A percentile compares a stretch with the other conserved stretches of the same genome.
These are phyloP conservation scores for Gloeopeniophorella convolvens DNA, from an alignment of 768 basidiomycete species.

Conservation along the genomic window DNA sequence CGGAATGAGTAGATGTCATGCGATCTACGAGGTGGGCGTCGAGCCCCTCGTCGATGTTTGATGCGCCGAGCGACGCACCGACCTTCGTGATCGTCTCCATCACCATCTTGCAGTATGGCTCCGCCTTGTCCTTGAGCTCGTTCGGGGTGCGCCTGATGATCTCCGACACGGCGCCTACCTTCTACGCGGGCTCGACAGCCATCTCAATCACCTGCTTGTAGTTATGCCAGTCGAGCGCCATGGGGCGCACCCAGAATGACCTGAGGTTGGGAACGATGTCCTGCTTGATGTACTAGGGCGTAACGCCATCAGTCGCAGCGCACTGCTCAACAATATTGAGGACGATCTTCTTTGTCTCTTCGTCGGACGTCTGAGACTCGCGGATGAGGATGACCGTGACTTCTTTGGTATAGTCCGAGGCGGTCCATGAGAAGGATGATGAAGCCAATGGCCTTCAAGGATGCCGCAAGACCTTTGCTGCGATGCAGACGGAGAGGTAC, in stretches of 20 bases:
- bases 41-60: conserved; percentile 93
- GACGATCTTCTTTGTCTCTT: conserved; percentile 99
- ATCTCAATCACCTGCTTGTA: conserved; percentile 98
- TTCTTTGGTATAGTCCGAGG: conserved; percentile 98
- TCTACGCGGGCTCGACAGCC: conserved; percentile 96
- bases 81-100: conserved; percentile 99
- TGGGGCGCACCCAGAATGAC: conserved; percentile 95
- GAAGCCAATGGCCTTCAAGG: conserved; percentile 97
- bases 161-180: conserved; percentile 92
- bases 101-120: conserved; percentile 97
- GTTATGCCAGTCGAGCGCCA: conserved; percentile 95
- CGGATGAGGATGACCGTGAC: conserved; percentile 95
- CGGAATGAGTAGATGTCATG: conserved; percentile 99
- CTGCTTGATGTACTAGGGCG: conserved; percentile 90
- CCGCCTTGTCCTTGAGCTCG: conserved; percentile 85
- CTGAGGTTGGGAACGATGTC: conserved; percentile 99
- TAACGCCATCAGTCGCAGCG: conserved; percentile 96
- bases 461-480: conserved; percentile 91
- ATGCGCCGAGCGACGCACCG: conserved; percentile 84
- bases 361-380: conserved; percentile 98
- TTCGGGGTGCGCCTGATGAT: conserved; percentile 86
- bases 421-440: conserved; percentile 99
- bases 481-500: conserved; percentile 87
- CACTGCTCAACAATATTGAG: conserved; percentile 99
- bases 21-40: conserved; percentile 94